These are phyloP conservation scores for Monosporascus sp. DNA, from an alignment of 2,329 filamentous ascomycete genomes.

Conservation along the genomic window DNA sequence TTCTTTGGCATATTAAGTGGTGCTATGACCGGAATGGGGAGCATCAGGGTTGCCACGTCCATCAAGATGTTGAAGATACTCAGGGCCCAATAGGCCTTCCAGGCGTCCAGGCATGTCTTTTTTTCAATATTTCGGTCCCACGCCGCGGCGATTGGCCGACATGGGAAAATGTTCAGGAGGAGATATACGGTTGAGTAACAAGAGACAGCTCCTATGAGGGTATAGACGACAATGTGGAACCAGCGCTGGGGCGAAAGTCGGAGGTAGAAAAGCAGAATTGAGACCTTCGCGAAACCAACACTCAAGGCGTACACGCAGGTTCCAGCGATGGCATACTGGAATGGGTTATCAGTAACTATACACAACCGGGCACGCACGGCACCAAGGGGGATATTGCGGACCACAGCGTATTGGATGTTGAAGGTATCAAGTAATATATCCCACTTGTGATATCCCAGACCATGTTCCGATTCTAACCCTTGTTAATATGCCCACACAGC, in stretches of 20 bases:
- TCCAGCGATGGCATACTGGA: conserved; percentile 1
- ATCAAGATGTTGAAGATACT: conserved; percentile 3
- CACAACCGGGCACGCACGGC: neutral
- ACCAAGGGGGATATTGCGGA: neutral
- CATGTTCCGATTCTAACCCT: neutral
- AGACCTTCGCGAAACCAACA: conserved; percentile 3
- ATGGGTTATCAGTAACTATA: neutral
- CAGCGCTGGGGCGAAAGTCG: conserved; percentile 1
- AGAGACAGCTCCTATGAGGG: neutral
- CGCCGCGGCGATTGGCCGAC: neutral
- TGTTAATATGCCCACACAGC: neutral
- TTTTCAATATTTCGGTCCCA: conserved; percentile 1
- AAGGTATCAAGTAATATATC: neutral
- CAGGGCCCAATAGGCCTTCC: neutral
- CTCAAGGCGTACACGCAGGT: conserved; percentile 1
- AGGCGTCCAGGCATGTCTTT: conserved; percentile 1
- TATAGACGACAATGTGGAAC: conserved; percentile 1
- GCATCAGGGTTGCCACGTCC: neutral
- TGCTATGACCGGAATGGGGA: conserved; percentile 1
- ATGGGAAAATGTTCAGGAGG: conserved; percentile 1
- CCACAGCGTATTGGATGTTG: neutral
- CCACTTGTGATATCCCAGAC: neutral
- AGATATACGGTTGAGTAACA: neutral
- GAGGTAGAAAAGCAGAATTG: conserved; percentile 3
- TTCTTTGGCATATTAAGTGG: conserved; percentile 1